These are phyloP conservation scores for Tricholomella constricta DNA, from an alignment of 768 basidiomycete genomes.

Conservation along the genomic window DNA sequence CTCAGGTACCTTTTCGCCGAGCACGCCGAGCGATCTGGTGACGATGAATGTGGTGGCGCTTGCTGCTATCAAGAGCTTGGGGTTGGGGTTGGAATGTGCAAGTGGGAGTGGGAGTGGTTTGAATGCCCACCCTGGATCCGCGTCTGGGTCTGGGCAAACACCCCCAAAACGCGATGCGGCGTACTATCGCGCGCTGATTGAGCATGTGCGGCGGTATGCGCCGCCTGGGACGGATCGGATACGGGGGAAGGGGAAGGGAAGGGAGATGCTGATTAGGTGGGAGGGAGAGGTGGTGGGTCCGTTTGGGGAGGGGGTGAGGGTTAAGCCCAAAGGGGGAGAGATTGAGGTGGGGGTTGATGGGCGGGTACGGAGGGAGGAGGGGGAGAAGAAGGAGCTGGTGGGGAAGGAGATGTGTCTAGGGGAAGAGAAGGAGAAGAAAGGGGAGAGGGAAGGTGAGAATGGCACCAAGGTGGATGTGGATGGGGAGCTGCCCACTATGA, in stretches of 20 bases:
- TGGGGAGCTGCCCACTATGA: slow-evolving; percentile 18
- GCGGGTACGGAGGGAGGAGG: neutral
- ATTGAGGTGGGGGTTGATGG: slow-evolving; percentile 3
- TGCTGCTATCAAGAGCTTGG: no score
- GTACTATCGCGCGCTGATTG: slow-evolving; percentile 41
- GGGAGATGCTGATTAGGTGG: slow-evolving; percentile 32
- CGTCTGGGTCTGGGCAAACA: neutral
- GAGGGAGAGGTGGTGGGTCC: slow-evolving; percentile 54
- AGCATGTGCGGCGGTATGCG: slow-evolving; percentile 38
- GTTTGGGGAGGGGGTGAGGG: slow-evolving; percentile 15
- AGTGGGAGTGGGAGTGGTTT: neutral
- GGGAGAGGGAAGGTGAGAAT: no score
- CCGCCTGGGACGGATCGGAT: slow-evolving; percentile 42
- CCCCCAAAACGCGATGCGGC: slow-evolving; percentile 5
- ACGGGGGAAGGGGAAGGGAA: slow-evolving; percentile 47
- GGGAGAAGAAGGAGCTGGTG: neutral
- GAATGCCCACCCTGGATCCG: neutral
- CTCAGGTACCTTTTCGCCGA: no score
- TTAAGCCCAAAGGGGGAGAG: slow-evolving; percentile 4
- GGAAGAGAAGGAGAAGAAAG: neutral
- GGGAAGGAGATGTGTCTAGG: neutral
- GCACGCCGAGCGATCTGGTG: no score
- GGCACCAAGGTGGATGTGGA: neutral
- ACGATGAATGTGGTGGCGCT: no score
- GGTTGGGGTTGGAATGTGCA: neutral